These are phyloP conservation scores for Kurtzmaniella fragi DNA, from an alignment of 805 yeast genomes.

Conservation along the genomic window DNA sequence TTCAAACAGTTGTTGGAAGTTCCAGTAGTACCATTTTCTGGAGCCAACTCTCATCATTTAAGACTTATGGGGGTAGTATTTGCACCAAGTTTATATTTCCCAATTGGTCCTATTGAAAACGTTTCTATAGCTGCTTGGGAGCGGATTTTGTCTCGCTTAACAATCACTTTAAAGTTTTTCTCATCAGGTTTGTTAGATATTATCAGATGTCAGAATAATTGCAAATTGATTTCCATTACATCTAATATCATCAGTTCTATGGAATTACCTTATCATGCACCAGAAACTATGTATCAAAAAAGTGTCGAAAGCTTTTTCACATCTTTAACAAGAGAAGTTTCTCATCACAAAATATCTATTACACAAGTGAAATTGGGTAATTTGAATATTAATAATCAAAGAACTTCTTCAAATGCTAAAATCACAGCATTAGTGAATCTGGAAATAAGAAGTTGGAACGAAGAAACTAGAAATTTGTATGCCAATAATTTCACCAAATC, in stretches of 20 bases:
- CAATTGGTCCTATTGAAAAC: slow-evolving; percentile 62
- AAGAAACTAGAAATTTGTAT: slow-evolving; percentile 28
- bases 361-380: slow-evolving; percentile 40
- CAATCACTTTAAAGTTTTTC: slow-evolving; percentile 47
- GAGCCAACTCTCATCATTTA: slow-evolving; percentile 52
- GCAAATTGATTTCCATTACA: slow-evolving; percentile 44
- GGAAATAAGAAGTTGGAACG: slow-evolving; percentile 36
- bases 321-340: slow-evolving; percentile 29
- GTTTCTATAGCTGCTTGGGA: slow-evolving; percentile 51
- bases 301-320: slow-evolving; percentile 35
- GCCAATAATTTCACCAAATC: slow-evolving; percentile 25
- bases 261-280: slow-evolving; percentile 57
- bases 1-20: slow-evolving; percentile 46
- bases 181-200: slow-evolving; percentile 52
- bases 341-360: slow-evolving; percentile 29
- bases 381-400: slow-evolving; percentile 23
- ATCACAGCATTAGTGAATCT: slow-evolving; percentile 26
- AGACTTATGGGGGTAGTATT: slow-evolving; percentile 61
- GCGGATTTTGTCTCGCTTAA: slow-evolving; percentile 39
- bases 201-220: slow-evolving; percentile 40
- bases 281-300: slow-evolving; percentile 52
- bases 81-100: slow-evolving; percentile 65
- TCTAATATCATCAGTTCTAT: slow-evolving; percentile 54
- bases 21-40: slow-evolving; percentile 55
- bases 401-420: slow-evolving; percentile 13